These are phyloP conservation scores for Penicillium sp. DNA, from an alignment of 2,329 filamentous ascomycete species.

Conservation along the genomic window DNA sequence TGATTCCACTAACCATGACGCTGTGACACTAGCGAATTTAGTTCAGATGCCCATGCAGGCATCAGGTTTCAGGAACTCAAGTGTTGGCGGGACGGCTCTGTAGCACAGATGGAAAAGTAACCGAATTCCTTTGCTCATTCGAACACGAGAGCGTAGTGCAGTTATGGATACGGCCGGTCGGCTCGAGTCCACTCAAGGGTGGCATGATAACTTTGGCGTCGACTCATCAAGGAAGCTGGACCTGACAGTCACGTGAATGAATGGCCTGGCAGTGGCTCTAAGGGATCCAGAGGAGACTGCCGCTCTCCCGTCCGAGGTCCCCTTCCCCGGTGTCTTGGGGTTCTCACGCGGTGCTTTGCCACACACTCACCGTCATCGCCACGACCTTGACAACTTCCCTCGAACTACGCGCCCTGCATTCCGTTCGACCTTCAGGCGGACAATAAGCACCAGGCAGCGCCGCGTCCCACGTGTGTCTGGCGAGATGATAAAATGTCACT, in stretches of 20 bases:
- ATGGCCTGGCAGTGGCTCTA: conserved; percentile 5
- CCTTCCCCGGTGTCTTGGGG: conserved; percentile 8
- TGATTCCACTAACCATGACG: conserved; percentile 24
- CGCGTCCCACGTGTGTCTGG: conserved; percentile 2
- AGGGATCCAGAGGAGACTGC: conserved; percentile 1
- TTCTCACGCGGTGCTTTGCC: conserved; percentile 21
- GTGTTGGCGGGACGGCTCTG: neutral
- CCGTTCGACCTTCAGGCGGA: conserved; percentile 9
- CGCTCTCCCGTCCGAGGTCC: conserved; percentile 7
- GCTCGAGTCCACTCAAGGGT: neutral
- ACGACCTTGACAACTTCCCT: conserved; percentile 12
- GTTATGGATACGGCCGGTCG: neutral
- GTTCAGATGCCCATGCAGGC: conserved; percentile 11
- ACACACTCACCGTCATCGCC: conserved; percentile 23
- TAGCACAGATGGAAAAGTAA: neutral
- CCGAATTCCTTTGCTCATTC: neutral
- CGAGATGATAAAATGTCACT: conserved; percentile 13
- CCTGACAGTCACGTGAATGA: neutral
- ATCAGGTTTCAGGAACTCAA: conserved; percentile 15
- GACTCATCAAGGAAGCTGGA: neutral
- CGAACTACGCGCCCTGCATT: conserved; percentile 20
- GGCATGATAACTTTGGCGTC: neutral
- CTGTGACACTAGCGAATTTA: conserved; percentile 19
- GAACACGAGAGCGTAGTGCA: neutral
- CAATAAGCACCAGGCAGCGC: neutral